Percentiles rank a stretch among this genome's conserved stretches.
phyloP scores from a whole-genome alignment of 192 early-diverging fungal genomes.

The Backusella liffmaniae region DNA sequence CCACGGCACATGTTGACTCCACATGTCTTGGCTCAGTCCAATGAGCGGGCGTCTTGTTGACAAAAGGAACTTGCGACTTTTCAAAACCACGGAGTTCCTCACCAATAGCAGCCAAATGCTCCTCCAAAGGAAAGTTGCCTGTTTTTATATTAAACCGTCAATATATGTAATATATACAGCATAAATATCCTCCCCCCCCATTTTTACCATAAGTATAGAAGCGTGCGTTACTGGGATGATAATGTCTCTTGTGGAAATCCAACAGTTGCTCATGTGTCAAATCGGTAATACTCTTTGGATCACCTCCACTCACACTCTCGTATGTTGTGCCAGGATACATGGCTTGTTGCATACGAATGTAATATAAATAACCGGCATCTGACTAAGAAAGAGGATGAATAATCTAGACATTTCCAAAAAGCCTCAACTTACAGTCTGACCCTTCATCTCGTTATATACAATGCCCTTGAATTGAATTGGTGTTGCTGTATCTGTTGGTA shows the following conservation, averaged over 20 bases:
- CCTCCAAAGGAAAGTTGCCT: conserved; percentile 70
- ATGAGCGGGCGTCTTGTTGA: conserved; percentile 55
- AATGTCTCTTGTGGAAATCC: conserved; percentile 80
- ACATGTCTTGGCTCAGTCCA: conserved; percentile 49
- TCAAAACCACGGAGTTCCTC: conserved; percentile 57
- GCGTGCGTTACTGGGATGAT: conserved; percentile 91
- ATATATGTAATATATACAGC: neutral
- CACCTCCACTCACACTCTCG: conserved; percentile 83
- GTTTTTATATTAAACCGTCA: neutral
- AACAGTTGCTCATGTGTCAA: conserved; percentile 82
- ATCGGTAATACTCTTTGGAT: conserved; percentile 84
- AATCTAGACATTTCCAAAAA: neutral
- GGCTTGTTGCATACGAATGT: conserved; percentile 70
- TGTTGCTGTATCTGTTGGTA: conserved; percentile 58
- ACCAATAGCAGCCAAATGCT: conserved; percentile 72
- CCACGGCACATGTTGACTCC: conserved; percentile 56
- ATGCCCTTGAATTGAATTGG: conserved; percentile 91
- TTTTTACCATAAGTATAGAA: conserved; percentile 84
- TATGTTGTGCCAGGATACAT: conserved; percentile 88
- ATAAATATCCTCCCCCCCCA: neutral
- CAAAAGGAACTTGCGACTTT: conserved; percentile 42
- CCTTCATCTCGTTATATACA: conserved; percentile 99
- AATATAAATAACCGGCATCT: conserved; percentile 79
- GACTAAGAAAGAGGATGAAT: conserved; percentile 50
- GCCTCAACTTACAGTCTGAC: conserved; percentile 48